Base-by-base conservation (phyloP, 345 rosid species). In the Camelina neglecta region DNA sequence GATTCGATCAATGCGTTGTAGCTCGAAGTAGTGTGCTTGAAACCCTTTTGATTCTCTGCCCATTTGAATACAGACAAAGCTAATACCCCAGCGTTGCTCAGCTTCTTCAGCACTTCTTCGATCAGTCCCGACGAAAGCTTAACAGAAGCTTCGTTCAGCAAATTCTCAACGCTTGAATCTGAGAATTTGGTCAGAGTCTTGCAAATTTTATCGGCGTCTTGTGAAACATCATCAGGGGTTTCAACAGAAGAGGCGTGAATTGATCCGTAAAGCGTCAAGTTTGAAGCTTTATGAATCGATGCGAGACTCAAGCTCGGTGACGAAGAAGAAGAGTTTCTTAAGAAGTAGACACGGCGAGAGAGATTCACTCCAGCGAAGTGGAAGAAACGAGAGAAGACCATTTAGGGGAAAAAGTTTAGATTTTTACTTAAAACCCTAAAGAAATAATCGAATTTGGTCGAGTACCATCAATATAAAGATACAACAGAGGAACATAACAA, bases 1-100 rank as follows among this genome's bases (percentile, higher is more conserved):
- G 97, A 83, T 24, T 90, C 97, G 64, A 94, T 88, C 78, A 90
- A 57, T 2, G 82, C 87, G 41, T 91, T 88, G 84, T 91, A 94
- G 81, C 84, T 90, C 15, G 85, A 81, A 4, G 93, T 74, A n/a
- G 61, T 72, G 39, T 90, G 70, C 67, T 83, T 69, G 61, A 85
- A 94, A 67, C 88, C 88, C 31, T 79, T 75, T 75, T 83, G 91
- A 74, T 80, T 89, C 86, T 91, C 96, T 58, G 95, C 89, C 93
- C 93, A 89, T 71, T 77, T 80, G 74, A 89, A 91, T 64, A 93
- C 88, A 13, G 90, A 87, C 45, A 87, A 76, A 4, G 96, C 94
- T 1, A 89, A 77, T 45, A 77, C 81, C 16, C 97, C 97, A 0
- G 90, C 93, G 72, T 91, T 91, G 86, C 89, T 88, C 21, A 93